Conservation (phyloP, 2,329 filamentous ascomycete genomes). For the Cladosporium sp. region DNA sequence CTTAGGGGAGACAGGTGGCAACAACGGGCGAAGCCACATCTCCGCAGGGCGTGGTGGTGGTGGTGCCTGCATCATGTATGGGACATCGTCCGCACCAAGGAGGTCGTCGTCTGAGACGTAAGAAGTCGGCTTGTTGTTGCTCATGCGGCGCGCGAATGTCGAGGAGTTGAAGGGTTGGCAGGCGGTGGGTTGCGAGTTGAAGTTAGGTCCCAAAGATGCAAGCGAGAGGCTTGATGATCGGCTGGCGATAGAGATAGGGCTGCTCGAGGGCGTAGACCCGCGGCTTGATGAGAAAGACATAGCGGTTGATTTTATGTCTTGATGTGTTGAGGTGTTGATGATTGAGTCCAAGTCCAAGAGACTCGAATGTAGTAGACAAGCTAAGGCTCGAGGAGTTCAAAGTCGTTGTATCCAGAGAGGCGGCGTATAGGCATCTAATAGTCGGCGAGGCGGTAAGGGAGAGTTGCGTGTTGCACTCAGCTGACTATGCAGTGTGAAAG, state of each 20-base stretch:
- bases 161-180: slow-evolving; percentile 20
- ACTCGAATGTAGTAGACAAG: background rate
- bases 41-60: slow-evolving; percentile 37
- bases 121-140: slow-evolving; percentile 28
- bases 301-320: background rate
- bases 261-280: slow-evolving; percentile 17
- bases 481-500: slow-evolving; percentile 20
- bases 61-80: slow-evolving; percentile 36
- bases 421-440: slow-evolving; percentile 17
- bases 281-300: slow-evolving; percentile 19
- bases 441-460: slow-evolving; percentile 10
- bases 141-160: slow-evolving; percentile 7
- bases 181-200: slow-evolving; percentile 21
- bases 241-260: slow-evolving; percentile 17
- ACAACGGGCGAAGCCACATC: slow-evolving; percentile 34
- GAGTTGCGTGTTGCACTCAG: slow-evolving; percentile 17
- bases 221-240: slow-evolving; percentile 23
- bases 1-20: slow-evolving; percentile 29
- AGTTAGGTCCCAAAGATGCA: slow-evolving; percentile 19
- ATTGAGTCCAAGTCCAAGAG: background rate
- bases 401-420: background rate
- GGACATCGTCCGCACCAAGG: slow-evolving; percentile 36
- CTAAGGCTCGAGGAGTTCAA: slow-evolving; percentile 10
- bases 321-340: background rate
- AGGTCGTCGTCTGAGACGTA: slow-evolving; percentile 42